phyloP scores from a whole-genome alignment of 2,329 filamentous ascomycete genomes.

The Allantophomopsis lycopodina region DNA sequence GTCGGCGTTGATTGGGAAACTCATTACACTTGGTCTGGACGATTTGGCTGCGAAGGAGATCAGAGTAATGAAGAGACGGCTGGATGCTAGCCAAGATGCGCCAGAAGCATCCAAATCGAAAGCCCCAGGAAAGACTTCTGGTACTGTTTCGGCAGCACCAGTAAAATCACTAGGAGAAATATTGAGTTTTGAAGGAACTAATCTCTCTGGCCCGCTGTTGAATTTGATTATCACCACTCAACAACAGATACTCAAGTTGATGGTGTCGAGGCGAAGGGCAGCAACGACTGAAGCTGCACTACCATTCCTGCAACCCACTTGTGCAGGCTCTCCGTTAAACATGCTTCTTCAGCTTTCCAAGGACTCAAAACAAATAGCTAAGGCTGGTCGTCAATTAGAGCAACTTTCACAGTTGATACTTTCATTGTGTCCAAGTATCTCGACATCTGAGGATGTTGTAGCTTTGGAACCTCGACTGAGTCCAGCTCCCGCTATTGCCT shows the following conservation, averaged over 20 bases:
- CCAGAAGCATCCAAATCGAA: constrained; percentile 7
- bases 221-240: constrained; percentile 49
- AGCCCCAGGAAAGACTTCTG: constrained; percentile 14
- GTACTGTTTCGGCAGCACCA: constrained; percentile 21
- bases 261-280: constrained; percentile 46
- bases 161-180: constrained; percentile 37
- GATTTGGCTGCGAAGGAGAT: constrained; percentile 59
- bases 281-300: constrained; percentile 42
- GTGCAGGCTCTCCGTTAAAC: constrained; percentile 40
- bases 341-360: constrained; percentile 32
- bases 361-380: constrained; percentile 25
- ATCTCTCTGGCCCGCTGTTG: constrained; percentile 29
- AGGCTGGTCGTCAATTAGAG: constrained; percentile 52
- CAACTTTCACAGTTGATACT: constrained; percentile 50
- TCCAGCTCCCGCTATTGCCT: constrained; percentile 39
- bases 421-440: constrained; percentile 53
- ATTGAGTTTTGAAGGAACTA: constrained; percentile 41
- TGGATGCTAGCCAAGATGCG: constrained; percentile 28
- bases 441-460: constrained; percentile 42
- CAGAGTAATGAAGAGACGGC: constrained; percentile 45
- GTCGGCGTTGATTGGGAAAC: constrained; percentile 52
- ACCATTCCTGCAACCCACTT: constrained; percentile 36
- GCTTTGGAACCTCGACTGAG: constrained; percentile 39
- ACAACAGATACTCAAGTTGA: constrained; percentile 47
- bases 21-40: constrained; percentile 49